phyloP scores from a whole-genome alignment of 345 rosid species.

The Eucalyptus tenuipes region DNA sequence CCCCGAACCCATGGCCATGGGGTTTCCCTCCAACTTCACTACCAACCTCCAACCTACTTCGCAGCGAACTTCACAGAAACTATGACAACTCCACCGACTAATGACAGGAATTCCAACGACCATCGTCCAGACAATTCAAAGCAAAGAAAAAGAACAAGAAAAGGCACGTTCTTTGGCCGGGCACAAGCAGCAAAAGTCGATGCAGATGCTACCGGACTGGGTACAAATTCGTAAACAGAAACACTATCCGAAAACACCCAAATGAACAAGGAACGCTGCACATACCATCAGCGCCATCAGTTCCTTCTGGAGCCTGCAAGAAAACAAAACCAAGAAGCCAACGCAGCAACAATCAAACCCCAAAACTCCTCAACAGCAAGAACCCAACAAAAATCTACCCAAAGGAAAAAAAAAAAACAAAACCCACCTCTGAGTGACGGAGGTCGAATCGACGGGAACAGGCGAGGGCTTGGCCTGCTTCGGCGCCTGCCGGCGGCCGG shows the following conservation, averaged over 20 bases:
- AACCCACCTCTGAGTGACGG: slow-evolving; percentile 39
- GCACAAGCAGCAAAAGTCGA: not conserved
- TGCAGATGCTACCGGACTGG: not conserved
- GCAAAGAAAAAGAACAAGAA: not conserved
- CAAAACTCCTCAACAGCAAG: not conserved
- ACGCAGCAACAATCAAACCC: not conserved
- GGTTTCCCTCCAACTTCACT: not conserved
- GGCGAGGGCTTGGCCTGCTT: slow-evolving; percentile 24
- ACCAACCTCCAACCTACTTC: not conserved
- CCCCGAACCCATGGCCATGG: not conserved
- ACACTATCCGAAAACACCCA: not conserved
- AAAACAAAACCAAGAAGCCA: not conserved
- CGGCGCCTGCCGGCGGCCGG: slow-evolving; percentile 9
- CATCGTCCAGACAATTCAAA: not conserved
- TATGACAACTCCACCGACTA: not conserved
- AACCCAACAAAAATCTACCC: not conserved
- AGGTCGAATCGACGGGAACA: slow-evolving; percentile 23
- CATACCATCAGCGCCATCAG: slow-evolving; percentile 64
- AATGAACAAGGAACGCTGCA: not conserved
- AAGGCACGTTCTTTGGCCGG: not conserved
- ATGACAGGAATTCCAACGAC: not conserved
- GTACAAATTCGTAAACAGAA: not conserved
- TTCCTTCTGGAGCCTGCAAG: slow-evolving; percentile 58
- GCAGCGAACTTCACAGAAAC: not conserved
- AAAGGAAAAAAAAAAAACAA: not conserved